A percentile compares a stretch with the other conserved stretches of the same genome.
Evolutionary conservation across 2,329 filamentous ascomycete species (phyloP).

Genomic region (Trichoderma lentiforme): DNA sequence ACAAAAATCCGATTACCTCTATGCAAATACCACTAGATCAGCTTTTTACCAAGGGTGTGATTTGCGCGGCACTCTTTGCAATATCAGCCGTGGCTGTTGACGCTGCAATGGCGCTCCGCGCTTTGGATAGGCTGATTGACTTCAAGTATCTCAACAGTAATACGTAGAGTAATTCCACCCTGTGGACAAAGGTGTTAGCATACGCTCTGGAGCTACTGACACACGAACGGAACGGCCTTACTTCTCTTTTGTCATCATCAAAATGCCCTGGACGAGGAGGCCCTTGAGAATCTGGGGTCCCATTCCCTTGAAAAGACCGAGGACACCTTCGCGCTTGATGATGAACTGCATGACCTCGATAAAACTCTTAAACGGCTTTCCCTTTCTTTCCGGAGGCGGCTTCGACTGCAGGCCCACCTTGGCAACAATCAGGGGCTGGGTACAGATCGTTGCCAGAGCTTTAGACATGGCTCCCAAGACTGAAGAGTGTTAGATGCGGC

Average conservation of each 20-base stretch:
- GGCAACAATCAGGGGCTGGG: slow-evolving; percentile 93
- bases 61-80: slow-evolving; percentile 43
- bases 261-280: slow-evolving; percentile 84
- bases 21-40: background rate
- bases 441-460: slow-evolving; percentile 82
- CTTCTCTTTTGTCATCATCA: slow-evolving; percentile 99
- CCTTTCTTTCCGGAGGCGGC: slow-evolving; percentile 77
- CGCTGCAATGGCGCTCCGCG: slow-evolving; percentile 62
- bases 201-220: background rate
- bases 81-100: slow-evolving; percentile 39
- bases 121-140: slow-evolving; percentile 64
- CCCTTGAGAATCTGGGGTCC: slow-evolving; percentile 92
- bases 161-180: slow-evolving; percentile 85
- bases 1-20: background rate
- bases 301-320: slow-evolving; percentile 95
- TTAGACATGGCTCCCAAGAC: slow-evolving; percentile 93
- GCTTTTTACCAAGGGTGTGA: slow-evolving; percentile 27
- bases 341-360: slow-evolving; percentile 95
- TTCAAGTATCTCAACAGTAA: slow-evolving; percentile 80
- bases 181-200: slow-evolving; percentile 33
- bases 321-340: slow-evolving; percentile 75
- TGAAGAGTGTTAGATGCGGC: slow-evolving; percentile 33
- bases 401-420: slow-evolving; percentile 96
- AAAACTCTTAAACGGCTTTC: slow-evolving; percentile 91
- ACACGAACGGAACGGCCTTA: slow-evolving; percentile 38